These are phyloP conservation scores for Pseudogymnoascus sp. DNA, from an alignment of 2,329 filamentous ascomycete genomes.

Conservation along the genomic window DNA sequence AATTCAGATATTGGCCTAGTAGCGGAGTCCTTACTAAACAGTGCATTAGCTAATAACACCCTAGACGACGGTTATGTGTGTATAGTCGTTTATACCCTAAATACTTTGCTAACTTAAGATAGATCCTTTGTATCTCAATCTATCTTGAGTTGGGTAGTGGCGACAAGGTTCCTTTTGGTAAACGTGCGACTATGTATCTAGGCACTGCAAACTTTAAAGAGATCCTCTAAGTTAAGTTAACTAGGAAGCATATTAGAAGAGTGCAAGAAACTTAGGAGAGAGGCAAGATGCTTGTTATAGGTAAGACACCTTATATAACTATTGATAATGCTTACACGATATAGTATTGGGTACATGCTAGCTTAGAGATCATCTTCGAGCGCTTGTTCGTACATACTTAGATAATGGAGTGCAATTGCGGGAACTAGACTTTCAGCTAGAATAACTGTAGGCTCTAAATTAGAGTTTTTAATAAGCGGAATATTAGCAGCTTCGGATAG, in stretches of 20 bases:
- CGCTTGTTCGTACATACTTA: not conserved
- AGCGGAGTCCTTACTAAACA: too few species aligned
- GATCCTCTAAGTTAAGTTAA: not conserved
- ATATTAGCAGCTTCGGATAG: too few species aligned
- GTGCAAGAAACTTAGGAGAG: not conserved
- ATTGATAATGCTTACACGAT: not conserved
- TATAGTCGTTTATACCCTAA: too few species aligned
- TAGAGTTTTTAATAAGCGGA: too few species aligned
- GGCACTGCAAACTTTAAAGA: not conserved
- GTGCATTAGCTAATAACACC: too few species aligned
- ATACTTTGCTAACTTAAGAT: too few species aligned
- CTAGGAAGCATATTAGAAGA: not conserved
- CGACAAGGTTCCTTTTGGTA: too few species aligned
- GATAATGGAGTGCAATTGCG: not conserved
- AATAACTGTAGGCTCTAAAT: not conserved
- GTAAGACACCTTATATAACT: not conserved
- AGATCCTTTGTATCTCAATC: too few species aligned
- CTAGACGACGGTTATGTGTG: too few species aligned
- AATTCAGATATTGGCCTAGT: too few species aligned
- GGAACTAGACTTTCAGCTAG: not conserved
- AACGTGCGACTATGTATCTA: not conserved
- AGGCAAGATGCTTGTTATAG: not conserved
- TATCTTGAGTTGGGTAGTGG: too few species aligned
- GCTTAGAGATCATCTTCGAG: not conserved
- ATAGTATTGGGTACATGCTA: not conserved